These are phyloP conservation scores for Daldinia eschscholtzii DNA, from an alignment of 2,329 filamentous ascomycete species.

Conservation along the genomic window DNA sequence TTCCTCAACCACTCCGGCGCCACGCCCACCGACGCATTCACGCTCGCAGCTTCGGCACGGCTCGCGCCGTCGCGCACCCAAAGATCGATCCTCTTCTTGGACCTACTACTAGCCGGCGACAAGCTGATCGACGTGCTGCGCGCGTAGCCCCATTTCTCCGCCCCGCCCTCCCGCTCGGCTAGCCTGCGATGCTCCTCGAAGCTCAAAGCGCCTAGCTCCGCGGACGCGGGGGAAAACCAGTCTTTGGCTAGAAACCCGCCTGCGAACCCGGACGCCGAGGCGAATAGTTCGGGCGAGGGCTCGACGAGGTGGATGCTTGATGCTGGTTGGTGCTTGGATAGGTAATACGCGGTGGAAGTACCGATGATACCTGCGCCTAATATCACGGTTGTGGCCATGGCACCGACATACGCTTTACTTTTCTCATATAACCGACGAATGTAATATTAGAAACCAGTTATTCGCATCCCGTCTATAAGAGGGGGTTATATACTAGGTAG, in stretches of 20 bases:
- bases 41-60: constrained; percentile 65
- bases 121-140: constrained; percentile 70
- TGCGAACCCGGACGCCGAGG: constrained; percentile 79
- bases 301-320: constrained; percentile 63
- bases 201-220: constrained; percentile 73
- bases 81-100: constrained; percentile 66
- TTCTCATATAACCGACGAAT: background rate
- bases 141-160: constrained; percentile 64
- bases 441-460: background rate
- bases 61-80: constrained; percentile 76
- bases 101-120: constrained; percentile 48
- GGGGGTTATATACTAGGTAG: background rate
- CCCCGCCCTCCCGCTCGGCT: constrained; percentile 70
- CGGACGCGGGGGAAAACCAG: constrained; percentile 73
- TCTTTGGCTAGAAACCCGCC: constrained; percentile 80
- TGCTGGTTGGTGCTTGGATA: constrained; percentile 64
- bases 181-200: constrained; percentile 76
- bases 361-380: constrained; percentile 79
- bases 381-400: constrained; percentile 70
- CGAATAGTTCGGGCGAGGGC: constrained; percentile 69
- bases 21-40: constrained; percentile 52
- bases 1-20: constrained; percentile 71
- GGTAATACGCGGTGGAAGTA: constrained; percentile 78
- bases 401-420: no score
- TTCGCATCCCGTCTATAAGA: background rate